Base-by-base conservation (phyloP, 768 basidiomycete species). In the Lepiota brunneoincarnata region DNA sequence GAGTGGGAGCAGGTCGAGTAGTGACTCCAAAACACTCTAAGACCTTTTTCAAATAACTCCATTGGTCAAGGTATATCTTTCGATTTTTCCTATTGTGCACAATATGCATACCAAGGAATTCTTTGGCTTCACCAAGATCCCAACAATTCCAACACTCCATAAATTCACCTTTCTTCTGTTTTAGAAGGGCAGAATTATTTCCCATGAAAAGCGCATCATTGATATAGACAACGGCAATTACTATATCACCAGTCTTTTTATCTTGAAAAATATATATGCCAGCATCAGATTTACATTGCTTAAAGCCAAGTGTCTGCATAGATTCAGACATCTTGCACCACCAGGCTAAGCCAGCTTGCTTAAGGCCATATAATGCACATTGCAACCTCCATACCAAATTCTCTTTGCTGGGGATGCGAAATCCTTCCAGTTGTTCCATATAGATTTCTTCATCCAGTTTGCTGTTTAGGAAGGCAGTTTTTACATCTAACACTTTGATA, bases 401-500 rank as follows among this genome's bases (percentile, higher is more conserved):
- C 35, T 18, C 50, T 56, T 43, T 64, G 62, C 12, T 67, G 51
- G 23, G 70, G n/a, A 44, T 67, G 0, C 61, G 31, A 41, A 67
- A 75, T 0, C 70, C 67, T 2, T 62, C 58, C 0, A 74, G 74
- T 58, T 75, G 73, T 4, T 41, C 2, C 70, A 78, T 74, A 40
- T 70, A 77, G 2, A 78, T 73, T 10, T 62, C 58, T 28, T 75
- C 66, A 1, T 64, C 51, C 0, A 72, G 37, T 43, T 55, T 20
- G 0, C 68, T 64, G 56, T 72, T 62, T 21, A 74, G 56, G 55
- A 69, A 74, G 6, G 73, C 65, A 24, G 59, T 62, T 51, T 67
- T 74, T n/a, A 81, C 68, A 58, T 83, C 74, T 7, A 79, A 61
- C 43, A 62, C 67, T 17, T 74, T 58, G 4, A 80, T 41, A 5